phyloP scores from a whole-genome alignment of 768 basidiomycete species.

The Mycena indigotica region DNA sequence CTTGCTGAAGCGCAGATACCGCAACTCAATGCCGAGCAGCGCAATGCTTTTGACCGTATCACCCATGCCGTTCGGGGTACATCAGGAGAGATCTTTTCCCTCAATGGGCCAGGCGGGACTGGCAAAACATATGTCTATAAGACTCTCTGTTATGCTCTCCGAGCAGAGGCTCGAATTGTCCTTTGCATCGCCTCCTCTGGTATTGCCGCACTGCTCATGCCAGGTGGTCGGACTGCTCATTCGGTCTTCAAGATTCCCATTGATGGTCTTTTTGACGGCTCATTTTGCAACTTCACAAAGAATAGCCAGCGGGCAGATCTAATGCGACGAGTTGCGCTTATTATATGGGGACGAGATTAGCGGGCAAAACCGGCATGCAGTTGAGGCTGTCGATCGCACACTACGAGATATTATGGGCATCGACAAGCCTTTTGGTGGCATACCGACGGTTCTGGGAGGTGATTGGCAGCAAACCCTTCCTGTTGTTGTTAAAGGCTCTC shows the following conservation, averaged over 20 bases:
- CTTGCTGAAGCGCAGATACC: slow-evolving; percentile 2
- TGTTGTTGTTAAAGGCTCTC: slow-evolving; percentile 35
- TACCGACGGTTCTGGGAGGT: slow-evolving; percentile 41
- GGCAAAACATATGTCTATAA: slow-evolving; percentile 52
- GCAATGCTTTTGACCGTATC: slow-evolving; percentile 31
- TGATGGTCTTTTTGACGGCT: slow-evolving; percentile 6
- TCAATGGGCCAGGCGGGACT: slow-evolving; percentile 45
- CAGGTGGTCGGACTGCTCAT: slow-evolving; percentile 49
- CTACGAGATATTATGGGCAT: slow-evolving; percentile 29
- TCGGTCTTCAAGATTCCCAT: slow-evolving; percentile 51
- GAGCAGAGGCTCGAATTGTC: slow-evolving; percentile 22
- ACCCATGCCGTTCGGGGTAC: slow-evolving; percentile 25
- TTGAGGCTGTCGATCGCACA: slow-evolving; percentile 37
- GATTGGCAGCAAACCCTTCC: slow-evolving; percentile 45
- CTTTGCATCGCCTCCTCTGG: slow-evolving; percentile 40
- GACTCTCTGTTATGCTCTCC: slow-evolving; percentile 31
- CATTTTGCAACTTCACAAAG: slow-evolving; percentile 32
- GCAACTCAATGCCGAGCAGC: slow-evolving; percentile 35
- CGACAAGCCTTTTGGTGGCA: slow-evolving; percentile 35
- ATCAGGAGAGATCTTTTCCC: slow-evolving; percentile 36
- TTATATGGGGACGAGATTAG: slow-evolving; percentile 42
- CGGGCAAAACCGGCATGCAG: slow-evolving; percentile 33
- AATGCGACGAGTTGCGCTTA: slow-evolving; percentile 27
- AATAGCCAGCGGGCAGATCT: slow-evolving; percentile 27
- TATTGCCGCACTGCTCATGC: slow-evolving; percentile 46